Evolutionary conservation across 345 rosid species (phyloP), one percentile per base, ranked within the genome.

Genomic region (Mallotus nudiflorus): DNA sequence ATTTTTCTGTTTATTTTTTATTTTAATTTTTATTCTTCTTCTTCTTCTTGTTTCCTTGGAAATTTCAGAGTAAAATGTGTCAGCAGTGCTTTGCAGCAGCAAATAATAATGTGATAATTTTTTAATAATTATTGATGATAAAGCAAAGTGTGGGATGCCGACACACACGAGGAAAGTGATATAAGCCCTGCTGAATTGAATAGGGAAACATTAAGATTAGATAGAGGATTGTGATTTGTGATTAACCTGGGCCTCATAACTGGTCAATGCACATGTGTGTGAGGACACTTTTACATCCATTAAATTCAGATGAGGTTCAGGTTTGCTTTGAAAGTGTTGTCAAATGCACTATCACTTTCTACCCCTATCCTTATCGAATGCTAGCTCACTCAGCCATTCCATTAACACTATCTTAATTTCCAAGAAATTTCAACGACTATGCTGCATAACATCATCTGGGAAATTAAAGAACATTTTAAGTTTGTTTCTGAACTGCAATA

Each of bases 251-350:
- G 53, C 49, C 62, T 68, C 42, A 7, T 55, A 53, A 27, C 39
- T 53, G 67, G 67, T 42, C 46, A 42, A 4, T 42, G 46, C 2
- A 42, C 13, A 42, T 42, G 37, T 33, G n/a, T n/a, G n/a, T n/a
- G n/a, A n/a, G n/a, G 37, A 33, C 37, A 3, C 6, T 33, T 33
- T 33, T 33, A 3, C 2, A 14, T 49, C 65, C 65, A 46, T 57
- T 73, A 70, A 70, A 67, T 67, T 71, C 67, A 70, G 60, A 68
- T 72, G 63, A 57, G 70, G 56, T 60, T 56, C 37, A 35, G 65
- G 68, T 62, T 54, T 62, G 66, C 31, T 35, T 59, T 57, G 20
- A 70, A 66, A 45, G 51, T 61, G 68, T 66, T 74, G 37, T 33
- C 46, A 42, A 49, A 39, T 65, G 69, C 62, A 74, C 65, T 27